Percentiles rank a stretch among this genome's conserved stretches.
phyloP scores from a whole-genome alignment of 495 filamentous ascomycete species.

The Neurospora sp. region DNA sequence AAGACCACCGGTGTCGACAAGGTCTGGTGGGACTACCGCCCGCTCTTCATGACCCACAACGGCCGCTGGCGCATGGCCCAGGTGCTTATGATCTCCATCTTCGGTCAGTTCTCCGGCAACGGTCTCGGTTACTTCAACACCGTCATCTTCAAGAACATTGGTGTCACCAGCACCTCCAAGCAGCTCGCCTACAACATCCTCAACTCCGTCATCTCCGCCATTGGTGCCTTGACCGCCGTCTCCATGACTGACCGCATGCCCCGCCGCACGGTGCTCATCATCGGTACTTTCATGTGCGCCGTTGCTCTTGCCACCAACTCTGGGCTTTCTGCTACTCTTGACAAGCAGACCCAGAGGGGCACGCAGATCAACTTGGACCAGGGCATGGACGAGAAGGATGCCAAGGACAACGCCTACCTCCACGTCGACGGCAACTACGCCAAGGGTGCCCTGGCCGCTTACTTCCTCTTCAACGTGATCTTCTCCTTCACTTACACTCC shows the following conservation, averaged over 20 bases:
- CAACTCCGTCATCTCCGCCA: conserved; percentile 32
- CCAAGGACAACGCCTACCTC: conserved; percentile 2
- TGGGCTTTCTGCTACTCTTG: conserved; percentile 33
- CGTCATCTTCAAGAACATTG: conserved; percentile 23
- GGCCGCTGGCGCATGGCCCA: conserved; percentile 39
- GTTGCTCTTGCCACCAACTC: conserved; percentile 40
- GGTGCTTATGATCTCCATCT: conserved; percentile 42
- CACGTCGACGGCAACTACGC: conserved; percentile 27
- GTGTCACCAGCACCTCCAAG: conserved; percentile 19
- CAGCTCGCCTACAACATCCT: conserved; percentile 39
- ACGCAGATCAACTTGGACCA: background rate
- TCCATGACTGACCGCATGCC: conserved; percentile 33
- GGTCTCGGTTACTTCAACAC: conserved; percentile 35
- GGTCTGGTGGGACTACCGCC: conserved; percentile 36
- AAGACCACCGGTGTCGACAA: conserved; percentile 45
- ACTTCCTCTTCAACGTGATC: conserved; percentile 51
- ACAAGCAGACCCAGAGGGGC: conserved; percentile 21
- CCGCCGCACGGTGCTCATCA: conserved; percentile 33
- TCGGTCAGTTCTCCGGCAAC: conserved; percentile 44
- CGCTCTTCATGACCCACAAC: conserved; percentile 31
- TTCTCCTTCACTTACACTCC: conserved; percentile 53
- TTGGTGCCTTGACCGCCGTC: conserved; percentile 35
- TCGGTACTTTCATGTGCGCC: conserved; percentile 37
- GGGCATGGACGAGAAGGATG: background rate
- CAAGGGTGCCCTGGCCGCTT: conserved; percentile 34